Conservation (phyloP, 2,329 filamentous ascomycete species). For the Stagonosporopsis chrysanthemi region DNA sequence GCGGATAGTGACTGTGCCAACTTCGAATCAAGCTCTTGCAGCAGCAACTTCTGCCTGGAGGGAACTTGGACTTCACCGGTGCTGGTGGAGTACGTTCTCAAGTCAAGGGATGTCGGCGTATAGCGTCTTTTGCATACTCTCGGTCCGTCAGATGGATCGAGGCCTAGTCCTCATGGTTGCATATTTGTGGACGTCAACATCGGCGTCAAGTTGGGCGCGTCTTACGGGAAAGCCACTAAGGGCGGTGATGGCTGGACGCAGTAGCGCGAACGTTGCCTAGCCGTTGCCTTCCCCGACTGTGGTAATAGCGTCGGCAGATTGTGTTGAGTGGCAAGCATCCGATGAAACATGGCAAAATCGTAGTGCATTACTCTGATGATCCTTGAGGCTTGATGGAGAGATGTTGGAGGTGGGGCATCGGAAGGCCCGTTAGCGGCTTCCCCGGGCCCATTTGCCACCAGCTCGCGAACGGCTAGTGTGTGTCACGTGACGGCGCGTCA, state of each 20-base stretch:
- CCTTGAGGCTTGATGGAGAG: neutral
- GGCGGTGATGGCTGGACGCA: slow-evolving; percentile 19
- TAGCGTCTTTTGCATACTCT: slow-evolving; percentile 21
- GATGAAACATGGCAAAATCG: neutral
- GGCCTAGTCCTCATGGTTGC: slow-evolving; percentile 23
- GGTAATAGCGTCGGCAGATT: neutral
- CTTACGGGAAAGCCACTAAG: slow-evolving; percentile 38
- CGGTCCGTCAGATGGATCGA: slow-evolving; percentile 34
- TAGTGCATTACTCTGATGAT: neutral
- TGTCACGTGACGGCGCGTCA: slow-evolving; percentile 1
- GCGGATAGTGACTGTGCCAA: neutral
- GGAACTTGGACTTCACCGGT: slow-evolving; percentile 41
- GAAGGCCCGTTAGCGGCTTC: slow-evolving; percentile 4
- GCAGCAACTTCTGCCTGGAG: slow-evolving; percentile 41
- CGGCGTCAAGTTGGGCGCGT: slow-evolving; percentile 34
- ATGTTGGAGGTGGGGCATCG: slow-evolving; percentile 11
- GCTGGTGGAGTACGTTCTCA: slow-evolving; percentile 35
- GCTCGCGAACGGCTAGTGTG: neutral
- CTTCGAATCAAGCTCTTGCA: slow-evolving; percentile 23
- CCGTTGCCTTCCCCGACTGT: slow-evolving; percentile 27
- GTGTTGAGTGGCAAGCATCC: neutral
- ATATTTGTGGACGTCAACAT: slow-evolving; percentile 17
- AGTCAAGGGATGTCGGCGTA: slow-evolving; percentile 17
- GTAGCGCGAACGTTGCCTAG: slow-evolving; percentile 37
- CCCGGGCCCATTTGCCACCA: slow-evolving; percentile 10